Evolutionary conservation across 169 alveolate genomes (phyloP).

Genomic region (Amoebophrya sp.): DNA sequence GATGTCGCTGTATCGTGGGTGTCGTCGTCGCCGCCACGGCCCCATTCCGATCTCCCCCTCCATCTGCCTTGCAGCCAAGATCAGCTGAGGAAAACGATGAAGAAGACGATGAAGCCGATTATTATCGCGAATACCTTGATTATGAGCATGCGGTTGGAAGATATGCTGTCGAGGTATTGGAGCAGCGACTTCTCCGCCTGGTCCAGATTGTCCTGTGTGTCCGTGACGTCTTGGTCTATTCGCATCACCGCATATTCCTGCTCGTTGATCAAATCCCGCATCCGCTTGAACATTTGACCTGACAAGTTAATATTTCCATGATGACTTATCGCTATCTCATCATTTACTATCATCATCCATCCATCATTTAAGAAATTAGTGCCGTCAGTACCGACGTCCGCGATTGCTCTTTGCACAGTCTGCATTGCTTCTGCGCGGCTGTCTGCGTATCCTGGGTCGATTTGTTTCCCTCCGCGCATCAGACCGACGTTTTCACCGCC

Average conservation of each 20-base stretch:
- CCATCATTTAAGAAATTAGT: too few species aligned
- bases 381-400: not conserved
- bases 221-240: not conserved
- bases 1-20: too few species aligned
- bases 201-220: not conserved
- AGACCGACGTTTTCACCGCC: not conserved
- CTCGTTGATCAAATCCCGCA: not conserved
- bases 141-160: not conserved
- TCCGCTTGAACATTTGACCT: not conserved
- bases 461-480: not conserved
- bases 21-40: too few species aligned
- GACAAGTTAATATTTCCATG: too few species aligned
- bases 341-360: too few species aligned
- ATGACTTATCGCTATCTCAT: too few species aligned
- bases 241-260: not conserved
- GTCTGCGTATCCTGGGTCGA: not conserved
- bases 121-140: not conserved
- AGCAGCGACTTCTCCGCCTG: not conserved
- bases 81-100: not conserved
- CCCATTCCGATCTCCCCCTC: too few species aligned
- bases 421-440: not conserved
- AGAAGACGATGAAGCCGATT: not conserved
- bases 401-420: not conserved
- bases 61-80: too few species aligned
- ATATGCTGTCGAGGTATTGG: not conserved